Conservation (phyloP, 257 asterid species). For the Leonotis leonurus region DNA sequence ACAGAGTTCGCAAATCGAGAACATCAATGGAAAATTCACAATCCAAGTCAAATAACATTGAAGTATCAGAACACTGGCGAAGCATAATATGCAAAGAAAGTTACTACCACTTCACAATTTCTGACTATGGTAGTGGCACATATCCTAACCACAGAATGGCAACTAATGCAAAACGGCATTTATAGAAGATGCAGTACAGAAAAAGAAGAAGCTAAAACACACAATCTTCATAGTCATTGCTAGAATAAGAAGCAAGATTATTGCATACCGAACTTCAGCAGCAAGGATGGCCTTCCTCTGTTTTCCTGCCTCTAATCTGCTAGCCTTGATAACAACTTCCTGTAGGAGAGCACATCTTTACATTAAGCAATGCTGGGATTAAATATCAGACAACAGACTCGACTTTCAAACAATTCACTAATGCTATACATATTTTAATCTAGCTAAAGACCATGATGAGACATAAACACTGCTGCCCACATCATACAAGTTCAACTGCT, state of each 20-base stretch:
- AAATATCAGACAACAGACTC: neutral
- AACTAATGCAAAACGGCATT: neutral
- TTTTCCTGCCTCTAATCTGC: slow-evolving; percentile 51
- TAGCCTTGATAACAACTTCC: slow-evolving; percentile 46
- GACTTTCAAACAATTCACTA: neutral
- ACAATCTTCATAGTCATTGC: neutral
- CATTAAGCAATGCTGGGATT: neutral
- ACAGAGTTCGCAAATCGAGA: neutral
- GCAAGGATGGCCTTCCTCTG: slow-evolving; percentile 52
- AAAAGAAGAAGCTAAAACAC: neutral
- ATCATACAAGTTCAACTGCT: neutral
- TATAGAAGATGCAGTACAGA: neutral
- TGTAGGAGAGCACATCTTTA: slow-evolving; percentile 19
- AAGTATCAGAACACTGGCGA: neutral
- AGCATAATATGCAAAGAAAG: neutral
- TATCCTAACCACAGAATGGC: slow-evolving; percentile 2
- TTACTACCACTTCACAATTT: too few species aligned
- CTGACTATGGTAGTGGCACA: too few species aligned
- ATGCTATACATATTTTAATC: neutral
- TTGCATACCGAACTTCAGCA: slow-evolving; percentile 75
- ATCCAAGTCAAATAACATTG: neutral
- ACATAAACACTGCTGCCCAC: neutral
- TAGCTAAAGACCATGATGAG: neutral
- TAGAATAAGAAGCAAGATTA: neutral
- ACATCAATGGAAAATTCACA: neutral